Conservation (phyloP, 2,329 filamentous ascomycete genomes). For the Chaetomium strumarium region DNA sequence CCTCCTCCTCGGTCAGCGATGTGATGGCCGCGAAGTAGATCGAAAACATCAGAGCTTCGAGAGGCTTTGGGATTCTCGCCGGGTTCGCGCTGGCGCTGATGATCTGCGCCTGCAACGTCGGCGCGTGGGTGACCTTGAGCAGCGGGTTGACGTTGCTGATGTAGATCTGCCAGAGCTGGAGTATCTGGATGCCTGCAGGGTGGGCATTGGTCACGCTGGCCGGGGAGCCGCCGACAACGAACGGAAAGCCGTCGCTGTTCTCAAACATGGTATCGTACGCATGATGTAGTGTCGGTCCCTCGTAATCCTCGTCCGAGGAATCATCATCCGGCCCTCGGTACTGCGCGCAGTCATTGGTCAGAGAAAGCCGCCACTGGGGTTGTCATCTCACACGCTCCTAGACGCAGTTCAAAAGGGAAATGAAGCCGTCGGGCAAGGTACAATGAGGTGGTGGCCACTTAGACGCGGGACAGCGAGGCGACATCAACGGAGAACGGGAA, state of each 20-base stretch:
- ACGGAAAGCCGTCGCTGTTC: conserved; percentile 52
- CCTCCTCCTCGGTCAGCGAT: conserved; percentile 52
- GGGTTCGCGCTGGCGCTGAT: conserved; percentile 55
- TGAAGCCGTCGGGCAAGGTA: too few species aligned
- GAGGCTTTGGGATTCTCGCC: conserved; percentile 46
- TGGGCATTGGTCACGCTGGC: conserved; percentile 43
- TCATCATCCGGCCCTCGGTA: conserved; percentile 45
- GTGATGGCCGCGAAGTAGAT: conserved; percentile 55
- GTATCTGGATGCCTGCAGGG: conserved; percentile 52
- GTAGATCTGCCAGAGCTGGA: conserved; percentile 64
- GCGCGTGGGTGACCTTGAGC: conserved; percentile 62
- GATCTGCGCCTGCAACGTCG: conserved; percentile 58
- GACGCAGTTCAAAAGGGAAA: too few species aligned
- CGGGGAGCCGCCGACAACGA: conserved; percentile 44
- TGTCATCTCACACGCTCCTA: too few species aligned
- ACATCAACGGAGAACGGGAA: not conserved
- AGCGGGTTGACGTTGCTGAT: conserved; percentile 64
- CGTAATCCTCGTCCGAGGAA: conserved; percentile 50
- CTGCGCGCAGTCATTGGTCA: conserved; percentile 29
- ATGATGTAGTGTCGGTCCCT: conserved; percentile 50
- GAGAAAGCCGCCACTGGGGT: not conserved
- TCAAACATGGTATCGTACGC: conserved; percentile 56
- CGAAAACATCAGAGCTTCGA: conserved; percentile 64
- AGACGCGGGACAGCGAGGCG: not conserved
- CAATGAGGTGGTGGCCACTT: not conserved